Evolutionary conservation across 179 eudicot species (phyloP), one percentile per base, ranked within the genome.

Genomic region (Silene vulgaris): DNA sequence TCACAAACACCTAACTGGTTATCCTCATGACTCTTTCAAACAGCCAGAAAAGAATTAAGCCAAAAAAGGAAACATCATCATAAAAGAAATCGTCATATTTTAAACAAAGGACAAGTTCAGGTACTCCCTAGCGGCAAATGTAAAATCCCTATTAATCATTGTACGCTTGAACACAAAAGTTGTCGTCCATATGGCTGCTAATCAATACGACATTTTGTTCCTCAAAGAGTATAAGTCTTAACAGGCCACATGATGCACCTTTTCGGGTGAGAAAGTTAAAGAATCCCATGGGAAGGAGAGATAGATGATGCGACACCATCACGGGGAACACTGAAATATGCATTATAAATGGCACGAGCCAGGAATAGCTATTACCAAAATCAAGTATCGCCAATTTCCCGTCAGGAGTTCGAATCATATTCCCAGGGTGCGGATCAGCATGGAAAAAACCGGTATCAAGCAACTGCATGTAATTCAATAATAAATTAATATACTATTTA

Each of bases 361-460:
- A 37, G 30, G 54, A 70, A 71, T 4, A 67, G 17, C 52, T 4
- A 40, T 85, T 92, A 95, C 99, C 99, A 76, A 95, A 95, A 83
- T 95, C 99, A 73, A 95, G 95, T 76, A 95, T 89, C 19, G 89
- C 90, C 81, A 95, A 85, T 80, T 95, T 95, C 81, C 99, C 99
- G 77, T 95, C 97, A 73, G 97, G 97, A 63, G 99, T 92, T 76
- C 99, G 93, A 80, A 95, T 92, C 82, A 95, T 77, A 82, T 95
- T 95, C 68, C 99, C 99, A 60, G 99, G 99, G 85, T 95, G 99
- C 21, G 99, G 99, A 85, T 95, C 99, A 81, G 99, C 99, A 89
- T 95, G 99, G 82, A 95, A 95, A 85, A 95, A 89, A 52, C 99
- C 99, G 64, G 99, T 95, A 81, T 95, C 99, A 73, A 95, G 97